Evolutionary conservation across 331 rosid genomes (phyloP), one percentile per base, ranked within the genome.

Genomic region (Pyrus hybrid): DNA sequence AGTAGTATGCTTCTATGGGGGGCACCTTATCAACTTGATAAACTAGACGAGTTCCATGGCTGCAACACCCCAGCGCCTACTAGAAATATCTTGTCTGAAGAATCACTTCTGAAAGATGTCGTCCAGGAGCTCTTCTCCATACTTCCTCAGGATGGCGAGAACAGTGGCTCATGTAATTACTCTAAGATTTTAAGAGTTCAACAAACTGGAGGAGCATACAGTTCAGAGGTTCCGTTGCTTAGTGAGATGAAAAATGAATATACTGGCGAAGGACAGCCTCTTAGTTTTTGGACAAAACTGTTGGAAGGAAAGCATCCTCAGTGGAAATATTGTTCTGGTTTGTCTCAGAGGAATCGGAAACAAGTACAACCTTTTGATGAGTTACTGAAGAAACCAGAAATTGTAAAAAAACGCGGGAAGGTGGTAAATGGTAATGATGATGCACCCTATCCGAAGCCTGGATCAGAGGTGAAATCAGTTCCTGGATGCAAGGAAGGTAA

Each of bases 1-100:
- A 76, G 86, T 85, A 75, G 70, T 77, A 76, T 94, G 72, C 86
- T 94, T 75, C 88, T 87, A 87, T 89, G 95, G 93, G 97, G 97
- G n/a, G 91, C 89, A 10, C 78, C 89, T 74, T 74, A 75, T 80
- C 89, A 90, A 73, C 90, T 94, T 71, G 82, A 83, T 47, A 84
- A 79, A 57, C 78, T 94, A 85, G 84, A 83, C 23, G 78, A 79
- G 81, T 90, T 89, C 65, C 97, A 86, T 75, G 69, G 60, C 65
- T 71, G 75, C 75, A 76, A 83, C 61, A 76, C 69, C 56, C 77
- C 74, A 47, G 29, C 43, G 16, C 66, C 81, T 63, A 65, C 65
- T 65, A 68, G 45, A 30, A 75, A 70, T 63, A 77, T 73, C 20
- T 67, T 60, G 41, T 68, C 85, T 58, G 87, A 73, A 28, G 71